Conservation (phyloP, 257 asterid species). For the Lithospermum erythrorhizon region DNA sequence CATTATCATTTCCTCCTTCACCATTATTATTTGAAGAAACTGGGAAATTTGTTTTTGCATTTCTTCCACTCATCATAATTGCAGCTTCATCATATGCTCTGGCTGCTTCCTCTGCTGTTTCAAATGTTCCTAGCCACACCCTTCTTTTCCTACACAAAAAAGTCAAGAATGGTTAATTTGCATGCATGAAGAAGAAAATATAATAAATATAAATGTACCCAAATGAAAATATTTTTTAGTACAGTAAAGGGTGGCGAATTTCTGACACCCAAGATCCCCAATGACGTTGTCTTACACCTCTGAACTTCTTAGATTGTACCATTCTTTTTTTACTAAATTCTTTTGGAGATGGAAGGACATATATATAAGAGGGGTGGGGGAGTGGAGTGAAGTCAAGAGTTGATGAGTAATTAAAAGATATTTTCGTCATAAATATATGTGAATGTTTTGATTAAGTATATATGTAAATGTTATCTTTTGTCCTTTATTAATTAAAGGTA, state of each 20-base stretch:
- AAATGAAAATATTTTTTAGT: not conserved
- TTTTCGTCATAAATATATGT: too few species aligned
- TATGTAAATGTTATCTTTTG: too few species aligned
- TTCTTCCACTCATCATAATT: constrained; percentile 40
- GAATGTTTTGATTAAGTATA: too few species aligned
- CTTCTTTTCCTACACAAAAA: constrained; percentile 35
- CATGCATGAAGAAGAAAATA: not conserved
- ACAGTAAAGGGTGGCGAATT: constrained; percentile 57
- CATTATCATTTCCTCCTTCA: not conserved
- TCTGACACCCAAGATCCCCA: constrained; percentile 73
- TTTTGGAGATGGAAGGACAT: not conserved
- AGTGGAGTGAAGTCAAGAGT: not conserved
- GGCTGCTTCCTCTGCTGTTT: constrained; percentile 52
- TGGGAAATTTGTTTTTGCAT: constrained; percentile 53
- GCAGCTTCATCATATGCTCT: constrained; percentile 55
- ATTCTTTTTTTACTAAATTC: constrained; percentile 14
- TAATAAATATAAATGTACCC: not conserved
- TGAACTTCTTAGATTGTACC: constrained; percentile 48
- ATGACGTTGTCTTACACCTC: constrained; percentile 65
- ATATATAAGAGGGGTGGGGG: not conserved
- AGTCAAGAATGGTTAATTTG: not conserved
- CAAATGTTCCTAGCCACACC: constrained; percentile 55
- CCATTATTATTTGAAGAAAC: constrained; percentile 9
- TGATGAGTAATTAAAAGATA: too few species aligned
- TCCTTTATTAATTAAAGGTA: too few species aligned